Base-by-base conservation (phyloP, 495 filamentous ascomycete species). In the Podospora pseudoanserina region DNA sequence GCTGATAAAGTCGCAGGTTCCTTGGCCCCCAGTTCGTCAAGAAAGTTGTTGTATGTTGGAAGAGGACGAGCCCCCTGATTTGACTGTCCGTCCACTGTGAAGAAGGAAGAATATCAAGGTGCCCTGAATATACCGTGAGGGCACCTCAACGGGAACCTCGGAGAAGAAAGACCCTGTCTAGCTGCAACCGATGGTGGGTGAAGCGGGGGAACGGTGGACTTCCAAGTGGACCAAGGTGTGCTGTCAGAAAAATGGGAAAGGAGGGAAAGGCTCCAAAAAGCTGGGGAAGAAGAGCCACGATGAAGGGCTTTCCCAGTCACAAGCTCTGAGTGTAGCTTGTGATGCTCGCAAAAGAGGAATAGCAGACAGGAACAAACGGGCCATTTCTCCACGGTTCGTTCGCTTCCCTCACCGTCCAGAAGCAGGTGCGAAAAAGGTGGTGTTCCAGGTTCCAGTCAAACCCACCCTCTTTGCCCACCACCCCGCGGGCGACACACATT, bases 1-100 rank as follows among this genome's bases (percentile, higher is more conserved):
- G 65, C 67, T 67, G 72, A 73, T 73, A 73, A 73, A 71, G 71
- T 73, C 71, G 71, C 71, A 71, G 64, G 68, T 69, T 73, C 56
- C 32, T 27, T 55, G 65, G 62, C 69, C 60, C 68, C 71, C 68
- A 57, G 63, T 71, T 69, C 68, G 69, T 63, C 60, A n/a, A 6
- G 19, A 44, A 26, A 23, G 23, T 23, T 23, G 23, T 27, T 5
- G 44, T 15, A n/a, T 32, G 30, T 32, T 59, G 34, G 63, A 62
- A 26, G 34, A 62, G 56, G 26, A 5, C 56, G 19, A 59, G 55
- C 23, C 55, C 34, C 34, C 34, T 39, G 34, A 5, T 39, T 39
- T 11, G 34, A 39, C 34, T 1, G 23, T 23, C 23, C 23, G 23
- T 23, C 23, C 23, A 23, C 34, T 39, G 3, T 5, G 34, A 39